A percentile compares a stretch with the other conserved stretches of the same genome.
These are phyloP conservation scores for Fusarium buharicum DNA, from an alignment of 2,329 filamentous ascomycete species.

Conservation along the genomic window DNA sequence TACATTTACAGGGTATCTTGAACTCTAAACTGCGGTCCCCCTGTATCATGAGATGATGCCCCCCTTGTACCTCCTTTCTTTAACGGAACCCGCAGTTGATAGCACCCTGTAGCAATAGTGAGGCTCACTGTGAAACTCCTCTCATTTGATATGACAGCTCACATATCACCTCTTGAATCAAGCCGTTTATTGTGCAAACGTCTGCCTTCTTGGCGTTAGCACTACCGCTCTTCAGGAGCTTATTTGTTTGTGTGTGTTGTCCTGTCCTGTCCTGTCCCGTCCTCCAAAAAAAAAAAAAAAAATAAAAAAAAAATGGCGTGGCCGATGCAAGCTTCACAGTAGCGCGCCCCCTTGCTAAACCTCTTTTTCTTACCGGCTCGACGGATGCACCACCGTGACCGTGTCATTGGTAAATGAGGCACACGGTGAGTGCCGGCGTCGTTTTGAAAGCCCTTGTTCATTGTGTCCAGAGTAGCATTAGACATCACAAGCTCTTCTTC, in stretches of 20 bases:
- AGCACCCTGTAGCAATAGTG: too few relatives aligned
- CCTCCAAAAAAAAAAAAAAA: neutral
- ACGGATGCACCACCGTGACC: constrained; percentile 7
- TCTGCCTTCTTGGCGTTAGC: too few relatives aligned
- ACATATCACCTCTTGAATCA: neutral
- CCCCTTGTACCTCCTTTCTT: neutral
- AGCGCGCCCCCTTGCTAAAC: neutral
- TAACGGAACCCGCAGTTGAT: neutral
- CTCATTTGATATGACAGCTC: constrained; percentile 5
- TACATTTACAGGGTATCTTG: neutral
- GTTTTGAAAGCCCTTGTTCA: neutral
- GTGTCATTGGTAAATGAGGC: neutral
- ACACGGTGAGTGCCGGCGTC: neutral
- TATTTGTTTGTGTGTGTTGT: too few relatives aligned
- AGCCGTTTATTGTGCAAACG: too few relatives aligned
- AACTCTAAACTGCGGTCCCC: constrained; percentile 24
- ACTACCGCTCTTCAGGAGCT: too few relatives aligned
- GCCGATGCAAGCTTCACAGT: neutral
- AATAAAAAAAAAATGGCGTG: constrained; percentile 1
- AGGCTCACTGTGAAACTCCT: too few relatives aligned
- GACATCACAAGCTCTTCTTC: too few relatives aligned
- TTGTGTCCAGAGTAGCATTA: too few relatives aligned
- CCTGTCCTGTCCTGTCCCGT: too few relatives aligned
- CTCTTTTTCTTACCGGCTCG: neutral
- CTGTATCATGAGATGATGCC: neutral